Base-by-base conservation (phyloP, 2,329 filamentous ascomycete genomes). In the Knufia fluminis region DNA sequence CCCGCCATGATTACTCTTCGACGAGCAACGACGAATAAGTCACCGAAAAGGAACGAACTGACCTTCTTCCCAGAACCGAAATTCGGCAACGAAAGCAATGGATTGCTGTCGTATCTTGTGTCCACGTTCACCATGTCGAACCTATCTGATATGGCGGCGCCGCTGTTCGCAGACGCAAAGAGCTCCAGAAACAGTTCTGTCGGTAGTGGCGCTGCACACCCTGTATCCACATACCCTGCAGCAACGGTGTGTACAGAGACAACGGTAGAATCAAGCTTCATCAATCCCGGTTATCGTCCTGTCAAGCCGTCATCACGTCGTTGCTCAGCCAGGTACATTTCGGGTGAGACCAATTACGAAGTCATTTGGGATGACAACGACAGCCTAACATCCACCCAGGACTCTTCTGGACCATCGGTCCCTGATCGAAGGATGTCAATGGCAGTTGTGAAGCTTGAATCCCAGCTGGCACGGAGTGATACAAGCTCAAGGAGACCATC, bases 1-100 rank as follows among this genome's bases (percentile, higher is more conserved):
- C 57, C 57, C 32, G 57, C 56, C 4, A 57, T 59, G 56, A 59
- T 59, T 14, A 58, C 54, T n/a, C 52, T 59, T 17, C 57, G 56
- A 4, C 54, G 57, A 2, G 57, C 57, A 10, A 57, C 54, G 6
- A 50, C 51, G n/a, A 32, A 38, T 8, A 28, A 42, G 23, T 43
- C 52, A 28, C 46, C 39, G 2, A 42, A 43, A 47, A 49, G 39
- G 17, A 49, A 45, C 22, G 52, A 53, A 20, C 49, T 58, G 31
- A 57, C 57, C 7, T 54, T 53, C 17, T 59, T 59, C 36, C 57
- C 57, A 9, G 48, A 55, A 3, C 54, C 57, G 2, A 58, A 48
- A 19, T 57, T 59, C 35, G 52, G 48, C n/a, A 46, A 45, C 22
- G 26, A 35, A 14, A 48, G 46, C 16, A 53, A 26, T 24, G 54